Percentiles rank a stretch among this genome's conserved stretches.
Conservation (phyloP, 2,329 filamentous ascomycete species). For the Metarhizium rileyi region DNA sequence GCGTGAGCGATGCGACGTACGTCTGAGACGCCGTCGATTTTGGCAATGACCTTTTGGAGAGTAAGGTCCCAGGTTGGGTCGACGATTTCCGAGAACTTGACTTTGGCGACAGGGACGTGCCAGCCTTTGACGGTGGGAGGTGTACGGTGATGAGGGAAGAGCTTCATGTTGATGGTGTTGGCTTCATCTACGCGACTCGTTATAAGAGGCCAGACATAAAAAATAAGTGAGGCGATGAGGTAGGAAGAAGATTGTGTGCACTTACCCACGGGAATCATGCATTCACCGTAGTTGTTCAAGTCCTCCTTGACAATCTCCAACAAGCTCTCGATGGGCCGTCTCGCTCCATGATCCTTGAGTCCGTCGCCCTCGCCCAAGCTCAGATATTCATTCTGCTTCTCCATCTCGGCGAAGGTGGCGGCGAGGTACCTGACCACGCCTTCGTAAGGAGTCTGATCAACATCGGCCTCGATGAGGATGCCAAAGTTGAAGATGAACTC, state of each 20-base stretch:
- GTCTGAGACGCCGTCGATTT: conserved; percentile 86
- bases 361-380: conserved; percentile 45
- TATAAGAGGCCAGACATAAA: not conserved
- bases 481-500: conserved; percentile 99
- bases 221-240: no score
- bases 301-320: conserved; percentile 77
- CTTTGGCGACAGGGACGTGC: conserved; percentile 78
- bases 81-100: conserved; percentile 54
- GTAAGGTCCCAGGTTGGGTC: conserved; percentile 67
- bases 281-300: conserved; percentile 93
- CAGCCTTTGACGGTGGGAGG: conserved; percentile 73
- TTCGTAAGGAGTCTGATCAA: conserved; percentile 70
- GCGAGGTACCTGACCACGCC: conserved; percentile 80
- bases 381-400: conserved; percentile 82
- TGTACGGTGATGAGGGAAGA: conserved; percentile 73
- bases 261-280: conserved; percentile 91
- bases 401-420: conserved; percentile 75
- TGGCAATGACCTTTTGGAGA: conserved; percentile 66
- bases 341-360: conserved; percentile 28
- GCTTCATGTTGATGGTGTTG: conserved; percentile 92
- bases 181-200: conserved; percentile 57
- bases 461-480: conserved; percentile 58
- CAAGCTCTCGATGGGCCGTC: conserved; percentile 71
- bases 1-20: conserved; percentile 77
- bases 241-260: conserved; percentile 10